Percentiles rank a stretch among this genome's conserved stretches.
Conservation (phyloP, 2,329 filamentous ascomycete genomes). For the Zasmidium citrigriseum region DNA sequence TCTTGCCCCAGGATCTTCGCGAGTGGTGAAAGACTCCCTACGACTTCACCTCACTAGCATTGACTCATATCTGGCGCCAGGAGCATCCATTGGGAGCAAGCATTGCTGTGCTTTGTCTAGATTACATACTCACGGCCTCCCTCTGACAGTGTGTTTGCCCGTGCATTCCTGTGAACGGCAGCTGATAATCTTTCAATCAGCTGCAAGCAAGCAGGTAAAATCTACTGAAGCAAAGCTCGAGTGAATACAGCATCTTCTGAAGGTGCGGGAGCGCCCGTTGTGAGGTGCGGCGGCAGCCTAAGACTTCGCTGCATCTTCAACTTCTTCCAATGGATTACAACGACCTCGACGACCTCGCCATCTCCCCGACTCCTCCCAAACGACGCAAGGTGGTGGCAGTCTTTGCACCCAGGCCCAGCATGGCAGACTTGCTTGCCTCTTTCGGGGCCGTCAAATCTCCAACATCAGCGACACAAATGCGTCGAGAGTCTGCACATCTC, state of each 20-base stretch:
- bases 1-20: background rate
- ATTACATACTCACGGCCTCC: background rate
- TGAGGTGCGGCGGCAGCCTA: background rate
- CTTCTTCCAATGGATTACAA: slow-evolving; percentile 2
- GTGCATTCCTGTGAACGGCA: background rate
- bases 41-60: background rate
- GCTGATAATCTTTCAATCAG: too few species aligned
- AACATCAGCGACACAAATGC: slow-evolving; percentile 28
- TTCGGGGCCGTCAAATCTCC: slow-evolving; percentile 31
- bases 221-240: background rate
- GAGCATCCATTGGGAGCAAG: background rate
- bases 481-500: slow-evolving; percentile 15
- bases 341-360: slow-evolving; percentile 7
- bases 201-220: background rate
- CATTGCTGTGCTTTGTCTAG: background rate
- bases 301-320: background rate
- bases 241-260: background rate
- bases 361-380: slow-evolving; percentile 21
- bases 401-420: slow-evolving; percentile 14
- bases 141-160: background rate
- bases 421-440: slow-evolving; percentile 27
- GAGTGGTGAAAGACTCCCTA: background rate
- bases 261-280: background rate
- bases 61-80: background rate
- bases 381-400: slow-evolving; percentile 23